Conservation (phyloP, 1,284 basidiomycete genomes). For the Ceratobasidium sp. region DNA sequence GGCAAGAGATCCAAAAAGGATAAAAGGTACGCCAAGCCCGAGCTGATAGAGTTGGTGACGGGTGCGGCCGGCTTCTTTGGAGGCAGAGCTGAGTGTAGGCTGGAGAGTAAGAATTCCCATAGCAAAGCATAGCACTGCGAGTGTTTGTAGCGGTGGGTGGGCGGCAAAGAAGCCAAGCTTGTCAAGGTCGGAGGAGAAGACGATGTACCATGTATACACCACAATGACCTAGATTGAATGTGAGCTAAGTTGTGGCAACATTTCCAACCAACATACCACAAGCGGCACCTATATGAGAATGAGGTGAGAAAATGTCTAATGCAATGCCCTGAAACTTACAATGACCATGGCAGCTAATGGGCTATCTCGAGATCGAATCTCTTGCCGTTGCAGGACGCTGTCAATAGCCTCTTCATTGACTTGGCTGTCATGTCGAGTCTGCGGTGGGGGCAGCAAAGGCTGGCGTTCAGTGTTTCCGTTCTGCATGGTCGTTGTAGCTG, state of each 20-base stretch:
- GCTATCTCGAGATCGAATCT: constrained; percentile 16
- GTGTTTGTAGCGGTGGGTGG: constrained; percentile 47
- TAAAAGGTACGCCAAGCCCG: constrained; percentile 67
- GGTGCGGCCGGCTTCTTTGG: constrained; percentile 73
- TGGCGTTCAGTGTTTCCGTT: constrained; percentile 42
- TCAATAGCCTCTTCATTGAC: constrained; percentile 17
- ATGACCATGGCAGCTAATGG: background rate
- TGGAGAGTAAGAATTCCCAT: constrained; percentile 74
- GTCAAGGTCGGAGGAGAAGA: constrained; percentile 1
- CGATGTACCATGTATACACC: constrained; percentile 33
- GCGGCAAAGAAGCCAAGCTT: constrained; percentile 45
- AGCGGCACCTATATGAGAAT: constrained; percentile 7
- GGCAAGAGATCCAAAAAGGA: constrained; percentile 68
- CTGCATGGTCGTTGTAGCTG: constrained; percentile 21
- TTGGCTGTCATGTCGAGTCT: constrained; percentile 15
- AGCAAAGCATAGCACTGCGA: constrained; percentile 43
- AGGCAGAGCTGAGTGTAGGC: constrained; percentile 74
- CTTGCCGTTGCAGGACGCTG: constrained; percentile 34
- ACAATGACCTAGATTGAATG: constrained; percentile 29
- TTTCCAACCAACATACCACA: background rate
- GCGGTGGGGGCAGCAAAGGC: constrained; percentile 24
- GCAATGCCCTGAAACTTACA: background rate
- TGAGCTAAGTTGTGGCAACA: background rate
- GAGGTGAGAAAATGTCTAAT: background rate
- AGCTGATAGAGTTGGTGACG: constrained; percentile 75